Conservation (phyloP, 148 eudicot genomes). For the Arbutus unedo region DNA sequence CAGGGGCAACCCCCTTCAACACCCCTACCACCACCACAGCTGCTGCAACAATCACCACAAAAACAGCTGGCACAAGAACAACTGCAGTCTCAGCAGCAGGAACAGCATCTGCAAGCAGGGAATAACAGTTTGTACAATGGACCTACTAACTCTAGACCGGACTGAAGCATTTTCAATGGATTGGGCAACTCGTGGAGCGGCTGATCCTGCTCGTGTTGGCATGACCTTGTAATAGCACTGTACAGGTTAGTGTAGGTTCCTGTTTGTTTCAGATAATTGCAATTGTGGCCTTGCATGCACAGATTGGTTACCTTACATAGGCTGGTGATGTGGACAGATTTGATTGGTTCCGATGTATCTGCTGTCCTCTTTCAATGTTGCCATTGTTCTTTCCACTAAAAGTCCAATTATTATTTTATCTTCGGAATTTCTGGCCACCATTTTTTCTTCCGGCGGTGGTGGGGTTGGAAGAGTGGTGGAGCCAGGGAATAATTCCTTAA, state of each 20-base stretch:
- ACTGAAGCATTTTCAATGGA: constrained; percentile 31
- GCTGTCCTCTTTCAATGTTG: neutral
- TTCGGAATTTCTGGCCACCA: no score
- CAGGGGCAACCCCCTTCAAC: constrained; percentile 37
- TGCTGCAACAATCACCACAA: constrained; percentile 19
- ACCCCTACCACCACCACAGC: constrained; percentile 33
- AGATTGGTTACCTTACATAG: neutral
- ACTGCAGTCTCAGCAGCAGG: constrained; percentile 27
- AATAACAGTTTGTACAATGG: constrained; percentile 34
- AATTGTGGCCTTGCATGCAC: neutral
- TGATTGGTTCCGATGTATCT: neutral
- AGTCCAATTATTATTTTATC: no score
- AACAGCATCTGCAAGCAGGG: constrained; percentile 42
- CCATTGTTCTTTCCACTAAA: no score
- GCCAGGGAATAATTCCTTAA: neutral
- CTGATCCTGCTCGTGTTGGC: constrained; percentile 38
- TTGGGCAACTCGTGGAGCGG: constrained; percentile 23
- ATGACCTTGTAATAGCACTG: constrained; percentile 38
- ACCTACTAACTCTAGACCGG: constrained; percentile 41
- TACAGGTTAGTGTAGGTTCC: constrained; percentile 51
- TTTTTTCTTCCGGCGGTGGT: no score
- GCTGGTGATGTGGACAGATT: constrained; percentile 1
- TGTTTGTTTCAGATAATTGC: neutral
- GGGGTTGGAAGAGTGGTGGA: neutral
- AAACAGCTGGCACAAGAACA: constrained; percentile 27